Percentiles rank a stretch among this genome's conserved stretches.
Conservation (phyloP, 2,329 filamentous ascomycete genomes). For the Anisogramma anomala region DNA sequence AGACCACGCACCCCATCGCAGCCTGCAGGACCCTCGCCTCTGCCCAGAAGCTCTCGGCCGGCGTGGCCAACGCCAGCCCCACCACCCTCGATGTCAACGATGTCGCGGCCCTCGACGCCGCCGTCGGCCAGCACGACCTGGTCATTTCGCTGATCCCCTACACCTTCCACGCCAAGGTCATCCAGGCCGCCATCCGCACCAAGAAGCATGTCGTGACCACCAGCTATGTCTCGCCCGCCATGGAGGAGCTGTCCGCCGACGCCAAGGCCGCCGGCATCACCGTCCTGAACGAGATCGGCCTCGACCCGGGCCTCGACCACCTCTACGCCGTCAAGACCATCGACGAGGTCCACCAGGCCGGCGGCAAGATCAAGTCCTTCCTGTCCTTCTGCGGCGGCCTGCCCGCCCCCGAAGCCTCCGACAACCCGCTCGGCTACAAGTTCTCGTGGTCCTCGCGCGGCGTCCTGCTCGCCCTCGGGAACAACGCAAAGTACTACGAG, state of each 20-base stretch:
- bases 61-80: conserved; percentile 60
- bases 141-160: conserved; percentile 82
- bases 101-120: conserved; percentile 64
- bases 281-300: conserved; percentile 93
- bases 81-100: conserved; percentile 79
- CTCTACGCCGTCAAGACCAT: conserved; percentile 80
- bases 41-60: conserved; percentile 62
- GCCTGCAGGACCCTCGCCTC: conserved; percentile 72
- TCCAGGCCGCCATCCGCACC: conserved; percentile 82
- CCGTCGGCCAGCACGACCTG: conserved; percentile 67
- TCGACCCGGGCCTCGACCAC: conserved; percentile 64
- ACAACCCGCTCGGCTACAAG: conserved; percentile 90
- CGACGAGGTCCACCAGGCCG: conserved; percentile 71
- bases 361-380: conserved; percentile 78
- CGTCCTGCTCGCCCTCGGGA: conserved; percentile 76
- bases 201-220: conserved; percentile 98
- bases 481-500: conserved; percentile 73
- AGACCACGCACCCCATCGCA: conserved; percentile 28
- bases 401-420: conserved; percentile 58
- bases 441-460: conserved; percentile 69
- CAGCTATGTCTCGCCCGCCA: conserved; percentile 82
- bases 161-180: conserved; percentile 76
- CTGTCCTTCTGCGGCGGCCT: conserved; percentile 76
- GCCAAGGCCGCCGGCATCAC: conserved; percentile 87
- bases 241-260: conserved; percentile 74